A percentile compares a stretch with the other conserved stretches of the same genome.
phyloP scores from a whole-genome alignment of 352 stramenopile genomes.

The Phytophthora tubulina region DNA sequence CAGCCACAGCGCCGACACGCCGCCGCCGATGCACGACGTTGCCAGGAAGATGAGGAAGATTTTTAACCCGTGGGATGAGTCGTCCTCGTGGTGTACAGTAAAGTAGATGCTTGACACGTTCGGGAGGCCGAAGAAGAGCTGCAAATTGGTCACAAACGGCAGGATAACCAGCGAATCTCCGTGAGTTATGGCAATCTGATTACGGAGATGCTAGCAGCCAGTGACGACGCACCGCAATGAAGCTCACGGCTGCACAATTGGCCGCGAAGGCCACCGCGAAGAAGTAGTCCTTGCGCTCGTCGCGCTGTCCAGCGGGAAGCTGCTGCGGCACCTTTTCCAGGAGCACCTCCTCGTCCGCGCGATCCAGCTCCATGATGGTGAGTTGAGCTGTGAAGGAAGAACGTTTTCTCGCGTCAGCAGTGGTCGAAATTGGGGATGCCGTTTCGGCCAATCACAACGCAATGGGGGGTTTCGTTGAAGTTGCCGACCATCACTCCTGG shows the following conservation, averaged over 20 bases:
- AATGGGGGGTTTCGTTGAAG: conserved; percentile 44
- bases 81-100: conserved; percentile 68
- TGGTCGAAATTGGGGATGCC: conserved; percentile 14
- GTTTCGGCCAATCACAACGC: conserved; percentile 31
- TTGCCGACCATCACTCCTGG: conserved; percentile 30
- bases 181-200: conserved; percentile 31
- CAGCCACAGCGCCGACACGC: conserved; percentile 80
- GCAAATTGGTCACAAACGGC: conserved; percentile 4
- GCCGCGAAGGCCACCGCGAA: conserved; percentile 73
- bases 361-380: conserved; percentile 69
- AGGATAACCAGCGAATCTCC: neutral
- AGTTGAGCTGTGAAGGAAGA: conserved; percentile 26
- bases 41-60: conserved; percentile 76
- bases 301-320: conserved; percentile 36
- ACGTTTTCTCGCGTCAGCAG: conserved; percentile 10
- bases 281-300: conserved; percentile 71
- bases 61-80: conserved; percentile 75
- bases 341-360: conserved; percentile 66
- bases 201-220: neutral
- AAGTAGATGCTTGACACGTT: conserved; percentile 86
- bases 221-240: conserved; percentile 60
- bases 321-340: conserved; percentile 65
- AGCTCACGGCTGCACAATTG: conserved; percentile 64
- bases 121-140: conserved; percentile 80
- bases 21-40: conserved; percentile 72